Evolutionary conservation across 495 filamentous ascomycete genomes (phyloP).

Genomic region (Staphylotrichum longicolle): DNA sequence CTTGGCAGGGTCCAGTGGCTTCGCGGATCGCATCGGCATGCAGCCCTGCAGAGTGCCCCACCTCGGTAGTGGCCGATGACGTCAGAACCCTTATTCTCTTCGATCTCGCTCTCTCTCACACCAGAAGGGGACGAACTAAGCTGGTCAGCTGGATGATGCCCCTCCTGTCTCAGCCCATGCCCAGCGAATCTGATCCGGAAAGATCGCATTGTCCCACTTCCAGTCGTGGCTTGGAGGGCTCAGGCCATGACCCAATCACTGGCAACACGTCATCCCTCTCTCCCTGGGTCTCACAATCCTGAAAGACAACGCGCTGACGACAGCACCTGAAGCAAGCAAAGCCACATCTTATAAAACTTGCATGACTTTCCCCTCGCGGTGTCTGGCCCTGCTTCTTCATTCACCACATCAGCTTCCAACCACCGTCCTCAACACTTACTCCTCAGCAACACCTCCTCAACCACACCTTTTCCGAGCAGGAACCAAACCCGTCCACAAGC

Average conservation of each 20-base stretch:
- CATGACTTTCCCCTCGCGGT: too few species aligned
- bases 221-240: neutral
- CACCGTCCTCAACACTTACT: neutral
- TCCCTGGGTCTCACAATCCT: neutral
- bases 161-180: neutral
- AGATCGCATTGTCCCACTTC: neutral
- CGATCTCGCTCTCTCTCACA: neutral
- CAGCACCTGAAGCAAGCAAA: slow-evolving; percentile 3
- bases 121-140: neutral
- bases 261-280: slow-evolving; percentile 15
- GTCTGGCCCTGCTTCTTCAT: neutral
- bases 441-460: neutral
- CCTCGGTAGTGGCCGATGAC: neutral
- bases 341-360: neutral
- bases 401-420: neutral
- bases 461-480: neutral
- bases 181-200: neutral
- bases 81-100: neutral
- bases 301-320: neutral
- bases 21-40: neutral
- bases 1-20: slow-evolving; percentile 14
- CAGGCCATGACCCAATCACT: neutral
- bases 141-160: neutral
- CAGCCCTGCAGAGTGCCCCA: neutral
- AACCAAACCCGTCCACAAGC: neutral